A percentile compares a stretch with the other conserved stretches of the same genome.
phyloP scores from a whole-genome alignment of 1,139 yeast species.

The Debaryomyces subglobosus region DNA sequence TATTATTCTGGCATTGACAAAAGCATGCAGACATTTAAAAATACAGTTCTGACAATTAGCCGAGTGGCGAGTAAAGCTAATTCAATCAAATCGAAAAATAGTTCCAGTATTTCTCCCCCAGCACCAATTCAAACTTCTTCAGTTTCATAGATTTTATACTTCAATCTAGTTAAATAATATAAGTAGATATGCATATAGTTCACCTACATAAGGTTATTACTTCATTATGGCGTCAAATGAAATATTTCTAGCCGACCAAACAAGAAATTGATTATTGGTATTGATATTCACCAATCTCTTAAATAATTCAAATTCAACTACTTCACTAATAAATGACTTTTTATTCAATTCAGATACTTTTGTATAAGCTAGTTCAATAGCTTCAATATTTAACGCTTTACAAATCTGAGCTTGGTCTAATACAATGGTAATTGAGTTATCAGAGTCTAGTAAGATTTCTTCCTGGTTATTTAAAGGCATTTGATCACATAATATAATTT shows the following conservation, averaged over 20 bases:
- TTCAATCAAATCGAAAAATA: slow-evolving; percentile 15
- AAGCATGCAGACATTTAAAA: slow-evolving; percentile 47
- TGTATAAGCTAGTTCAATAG: slow-evolving; percentile 27
- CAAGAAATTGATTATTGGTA: slow-evolving; percentile 2
- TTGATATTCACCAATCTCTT: slow-evolving; percentile 15
- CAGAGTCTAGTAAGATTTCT: slow-evolving; percentile 12
- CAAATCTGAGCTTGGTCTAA: slow-evolving; percentile 20
- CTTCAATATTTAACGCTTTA: slow-evolving; percentile 18
- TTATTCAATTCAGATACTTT: slow-evolving; percentile 6
- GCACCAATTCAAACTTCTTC: background rate
- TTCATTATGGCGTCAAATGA: slow-evolving; percentile 1
- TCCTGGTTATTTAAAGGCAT: background rate
- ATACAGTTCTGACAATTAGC: slow-evolving; percentile 15
- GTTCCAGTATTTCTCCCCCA: slow-evolving; percentile 2
- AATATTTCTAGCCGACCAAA: slow-evolving; percentile 14
- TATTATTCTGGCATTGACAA: slow-evolving; percentile 64
- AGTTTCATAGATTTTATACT: background rate
- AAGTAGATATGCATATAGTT: background rate
- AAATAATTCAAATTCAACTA: slow-evolving; percentile 13
- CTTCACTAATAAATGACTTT: background rate
- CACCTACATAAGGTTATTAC: background rate
- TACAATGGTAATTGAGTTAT: slow-evolving; percentile 21
- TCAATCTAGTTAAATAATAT: background rate
- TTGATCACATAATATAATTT: slow-evolving; percentile 24
- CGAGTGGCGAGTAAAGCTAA: slow-evolving; percentile 22